Base-by-base conservation (phyloP, 495 filamentous ascomycete species). In the Penicillium samsonianum region DNA sequence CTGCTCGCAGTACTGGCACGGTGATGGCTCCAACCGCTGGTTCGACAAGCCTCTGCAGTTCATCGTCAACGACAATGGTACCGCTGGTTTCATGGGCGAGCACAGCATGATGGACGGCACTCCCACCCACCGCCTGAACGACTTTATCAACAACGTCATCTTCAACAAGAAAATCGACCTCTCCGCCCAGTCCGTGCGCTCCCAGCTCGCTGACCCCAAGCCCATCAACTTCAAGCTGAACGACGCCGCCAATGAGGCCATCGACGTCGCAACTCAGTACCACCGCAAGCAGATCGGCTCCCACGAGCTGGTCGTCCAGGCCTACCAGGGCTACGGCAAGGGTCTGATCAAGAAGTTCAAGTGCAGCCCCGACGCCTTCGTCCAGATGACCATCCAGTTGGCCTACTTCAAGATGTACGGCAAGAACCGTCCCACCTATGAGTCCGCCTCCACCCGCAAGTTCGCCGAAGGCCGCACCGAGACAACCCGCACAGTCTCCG, bases 51-150 rank as follows among this genome's bases (percentile, higher is more conserved):
- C 95, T 20, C 78, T 96, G 53, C 91, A 99, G 78, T 98, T 99
- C 75, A 93, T 99, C 67, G 69, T 99, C 75, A 97, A 96, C 74
- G 92, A 98, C 67, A 99, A 99, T 74, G 95, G 92, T 62, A 95
- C 94, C 16, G 89, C 95, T 23, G 95, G 95, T 58, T 99, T 99
- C 82, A 91, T 90, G 79, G 95, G 95, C 67, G 95, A 99, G 80
- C 95, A 99, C 80, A 92, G 87, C 75, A 98, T 99, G 95, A 99
- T 99, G 95, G 95, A 99, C 71, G 95, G 95, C 55, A 99, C 93
- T 26, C 91, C 95, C 2, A 99, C 95, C 12, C 92, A 98, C 73
- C 86, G 95, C 4, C 83, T 99, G 30, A 98, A 96, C 72, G 94
- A 99, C 81, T 90, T 90, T 69, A 81, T 92, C 73, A 94, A 92